A percentile compares a stretch with the other conserved stretches of the same genome.
phyloP scores from a whole-genome alignment of 169 alveolate genomes.

The Besnoitia besnoiti region DNA sequence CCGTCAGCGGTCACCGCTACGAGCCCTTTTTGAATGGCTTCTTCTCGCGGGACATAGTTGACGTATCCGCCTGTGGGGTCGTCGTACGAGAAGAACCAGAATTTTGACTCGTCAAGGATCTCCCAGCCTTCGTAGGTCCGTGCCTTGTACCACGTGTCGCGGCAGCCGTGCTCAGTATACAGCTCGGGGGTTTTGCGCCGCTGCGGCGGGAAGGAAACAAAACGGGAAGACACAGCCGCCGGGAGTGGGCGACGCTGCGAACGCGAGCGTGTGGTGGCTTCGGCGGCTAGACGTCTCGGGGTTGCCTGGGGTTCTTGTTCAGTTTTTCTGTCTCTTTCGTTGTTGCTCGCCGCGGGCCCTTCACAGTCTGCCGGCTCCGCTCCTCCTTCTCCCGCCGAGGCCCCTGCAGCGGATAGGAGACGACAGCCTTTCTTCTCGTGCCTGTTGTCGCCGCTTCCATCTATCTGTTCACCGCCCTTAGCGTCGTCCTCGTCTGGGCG shows the following conservation, averaged over 20 bases:
- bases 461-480: no score
- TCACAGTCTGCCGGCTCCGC: not conserved
- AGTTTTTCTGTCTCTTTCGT: not conserved
- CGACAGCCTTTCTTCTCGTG: not conserved
- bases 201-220: not conserved
- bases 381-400: not conserved
- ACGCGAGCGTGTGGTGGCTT: not conserved
- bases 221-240: not conserved
- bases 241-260: not conserved
- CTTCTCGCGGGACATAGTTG: constrained; percentile 6
- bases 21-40: not conserved
- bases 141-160: constrained; percentile 69
- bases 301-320: not conserved
- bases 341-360: not conserved
- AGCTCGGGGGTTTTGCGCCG: not conserved
- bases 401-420: not conserved
- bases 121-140: constrained; percentile 23
- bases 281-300: not conserved
- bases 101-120: not conserved
- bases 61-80: constrained; percentile 58
- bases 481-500: not conserved
- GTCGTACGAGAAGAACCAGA: constrained; percentile 46
- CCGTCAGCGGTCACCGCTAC: constrained; percentile 13
- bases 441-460: not conserved
- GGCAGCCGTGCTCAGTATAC: not conserved